These are phyloP conservation scores for Chlamydomonas schloesseri DNA, from an alignment of 139 green algal species.

Conservation along the genomic window DNA sequence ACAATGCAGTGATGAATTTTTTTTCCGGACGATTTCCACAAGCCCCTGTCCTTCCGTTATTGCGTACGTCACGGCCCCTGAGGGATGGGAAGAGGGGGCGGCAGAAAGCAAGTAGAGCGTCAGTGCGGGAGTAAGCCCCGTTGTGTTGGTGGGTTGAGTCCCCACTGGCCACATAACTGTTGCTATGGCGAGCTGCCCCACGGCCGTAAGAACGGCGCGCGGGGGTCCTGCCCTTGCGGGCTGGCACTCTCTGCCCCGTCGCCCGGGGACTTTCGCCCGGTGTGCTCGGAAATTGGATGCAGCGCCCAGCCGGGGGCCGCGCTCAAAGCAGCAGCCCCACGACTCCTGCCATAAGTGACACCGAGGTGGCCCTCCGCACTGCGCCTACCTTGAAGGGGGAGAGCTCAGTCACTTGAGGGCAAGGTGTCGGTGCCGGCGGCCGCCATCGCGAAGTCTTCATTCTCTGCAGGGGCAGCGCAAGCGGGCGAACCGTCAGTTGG, in stretches of 20 bases:
- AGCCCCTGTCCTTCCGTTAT: no score
- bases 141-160: constrained; percentile 90
- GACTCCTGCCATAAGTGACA: constrained; percentile 50
- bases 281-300: constrained; percentile 58
- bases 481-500: constrained; percentile 71
- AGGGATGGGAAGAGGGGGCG: neutral
- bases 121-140: constrained; percentile 98
- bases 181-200: constrained; percentile 93
- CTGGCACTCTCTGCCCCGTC: constrained; percentile 96
- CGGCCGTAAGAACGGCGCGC: constrained; percentile 58
- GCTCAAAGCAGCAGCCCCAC: constrained; percentile 14
- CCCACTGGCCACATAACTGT: constrained; percentile 98
- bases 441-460: neutral
- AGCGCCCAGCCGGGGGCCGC: constrained; percentile 42
- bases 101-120: constrained; percentile 66
- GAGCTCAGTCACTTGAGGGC: neutral
- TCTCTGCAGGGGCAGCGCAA: neutral
- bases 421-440: neutral
- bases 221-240: constrained; percentile 89
- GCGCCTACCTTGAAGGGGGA: constrained; percentile 50
- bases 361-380: constrained; percentile 88
- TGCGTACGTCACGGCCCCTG: no score
- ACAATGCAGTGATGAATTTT: no score
- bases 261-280: constrained; percentile 99
- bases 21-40: no score